phyloP scores from a whole-genome alignment of 768 basidiomycete genomes.

The Tephrocybe sp. region DNA sequence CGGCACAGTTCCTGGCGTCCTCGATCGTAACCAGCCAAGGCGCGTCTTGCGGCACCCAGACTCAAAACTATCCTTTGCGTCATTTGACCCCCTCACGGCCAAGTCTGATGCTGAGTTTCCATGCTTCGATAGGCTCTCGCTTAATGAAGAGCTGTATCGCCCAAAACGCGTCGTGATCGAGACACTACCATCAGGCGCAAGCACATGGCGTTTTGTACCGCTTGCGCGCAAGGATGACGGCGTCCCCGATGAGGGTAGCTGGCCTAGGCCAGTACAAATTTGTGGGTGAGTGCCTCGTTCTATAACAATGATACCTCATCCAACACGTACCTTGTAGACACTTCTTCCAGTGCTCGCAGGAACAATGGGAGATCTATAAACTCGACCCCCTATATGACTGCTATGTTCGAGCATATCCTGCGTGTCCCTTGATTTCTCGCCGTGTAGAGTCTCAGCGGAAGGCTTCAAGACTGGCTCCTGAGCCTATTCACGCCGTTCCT shows the following conservation, averaged over 20 bases:
- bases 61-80: constrained; percentile 70
- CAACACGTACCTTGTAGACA: constrained; percentile 34
- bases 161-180: constrained; percentile 79
- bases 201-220: constrained; percentile 78
- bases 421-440: constrained; percentile 5
- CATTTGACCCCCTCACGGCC: constrained; percentile 71
- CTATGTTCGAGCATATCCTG: constrained; percentile 45
- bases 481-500: too few species aligned
- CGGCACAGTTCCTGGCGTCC: constrained; percentile 56
- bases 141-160: constrained; percentile 47
- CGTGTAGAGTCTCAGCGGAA: not conserved
- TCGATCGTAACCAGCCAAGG: constrained; percentile 61
- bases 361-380: constrained; percentile 88
- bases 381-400: constrained; percentile 77
- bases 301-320: not conserved
- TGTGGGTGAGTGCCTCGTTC: constrained; percentile 57
- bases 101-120: constrained; percentile 35
- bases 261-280: constrained; percentile 66
- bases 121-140: constrained; percentile 39
- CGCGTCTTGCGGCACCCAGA: constrained; percentile 61
- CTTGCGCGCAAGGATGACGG: constrained; percentile 59
- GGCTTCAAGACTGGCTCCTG: constrained; percentile 4
- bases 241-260: constrained; percentile 63
- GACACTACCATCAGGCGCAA: constrained; percentile 51
- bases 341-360: constrained; percentile 55